phyloP scores from a whole-genome alignment of 108 stramenopile species.

The Cyclotella atomus region DNA sequence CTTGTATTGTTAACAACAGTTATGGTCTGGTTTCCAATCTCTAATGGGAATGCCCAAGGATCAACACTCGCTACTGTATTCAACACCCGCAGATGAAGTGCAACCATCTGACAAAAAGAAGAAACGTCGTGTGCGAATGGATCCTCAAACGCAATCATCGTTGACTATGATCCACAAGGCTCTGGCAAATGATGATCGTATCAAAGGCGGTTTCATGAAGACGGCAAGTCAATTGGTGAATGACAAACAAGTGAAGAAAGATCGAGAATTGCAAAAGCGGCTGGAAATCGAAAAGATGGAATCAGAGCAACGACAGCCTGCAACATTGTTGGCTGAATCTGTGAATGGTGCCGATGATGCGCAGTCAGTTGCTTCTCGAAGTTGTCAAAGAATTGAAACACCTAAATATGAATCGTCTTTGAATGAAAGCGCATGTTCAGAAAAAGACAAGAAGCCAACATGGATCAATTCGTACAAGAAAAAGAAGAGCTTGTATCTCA shows the following conservation, averaged over 20 bases:
- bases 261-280: not conserved
- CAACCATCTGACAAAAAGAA: slow-evolving; percentile 12
- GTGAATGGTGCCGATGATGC: not conserved
- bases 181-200: slow-evolving; percentile 13
- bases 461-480: slow-evolving; percentile 28
- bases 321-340: not conserved
- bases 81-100: not conserved
- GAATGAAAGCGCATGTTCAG: not conserved
- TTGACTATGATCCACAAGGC: slow-evolving; percentile 42
- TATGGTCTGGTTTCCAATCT: slow-evolving; percentile 51
- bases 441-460: slow-evolving; percentile 5
- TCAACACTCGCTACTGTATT: slow-evolving; percentile 24
- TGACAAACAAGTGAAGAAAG: slow-evolving; percentile 35
- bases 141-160: slow-evolving; percentile 27
- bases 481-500: slow-evolving; percentile 23
- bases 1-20: slow-evolving; percentile 1
- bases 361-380: not conserved
- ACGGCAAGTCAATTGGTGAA: slow-evolving; percentile 41
- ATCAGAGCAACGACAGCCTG: not conserved
- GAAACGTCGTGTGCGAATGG: slow-evolving; percentile 33
- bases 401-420: not conserved
- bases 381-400: not conserved
- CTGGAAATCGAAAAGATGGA: not conserved
- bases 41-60: slow-evolving; percentile 24
- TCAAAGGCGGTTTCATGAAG: slow-evolving; percentile 30